Evolutionary conservation across 108 stramenopile genomes (phyloP).

Genomic region (Nitzschia sp.): DNA sequence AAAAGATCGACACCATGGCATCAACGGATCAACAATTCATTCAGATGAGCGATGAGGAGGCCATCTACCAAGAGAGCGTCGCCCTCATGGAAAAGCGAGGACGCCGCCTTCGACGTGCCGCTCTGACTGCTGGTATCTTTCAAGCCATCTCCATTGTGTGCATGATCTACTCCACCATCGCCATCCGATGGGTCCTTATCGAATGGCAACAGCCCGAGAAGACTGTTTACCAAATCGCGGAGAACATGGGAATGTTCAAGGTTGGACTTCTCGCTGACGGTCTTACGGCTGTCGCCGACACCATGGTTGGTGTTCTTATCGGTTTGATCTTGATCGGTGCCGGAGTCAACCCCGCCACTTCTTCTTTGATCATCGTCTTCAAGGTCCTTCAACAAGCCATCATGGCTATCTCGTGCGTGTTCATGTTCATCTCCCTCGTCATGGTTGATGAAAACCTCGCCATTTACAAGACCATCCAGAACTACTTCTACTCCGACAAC

Average conservation of each 20-base stretch:
- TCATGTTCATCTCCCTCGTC: slow-evolving; percentile 14
- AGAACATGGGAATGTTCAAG: slow-evolving; percentile 19
- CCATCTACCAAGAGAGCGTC: slow-evolving; percentile 30
- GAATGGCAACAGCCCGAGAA: slow-evolving; percentile 33
- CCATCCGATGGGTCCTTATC: slow-evolving; percentile 33
- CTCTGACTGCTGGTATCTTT: slow-evolving; percentile 29
- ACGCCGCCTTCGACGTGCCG: slow-evolving; percentile 36
- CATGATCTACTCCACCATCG: slow-evolving; percentile 29
- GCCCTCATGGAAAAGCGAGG: slow-evolving; percentile 25
- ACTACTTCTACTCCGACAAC: slow-evolving; percentile 36
- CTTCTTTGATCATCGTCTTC: slow-evolving; percentile 30
- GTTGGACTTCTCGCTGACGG: slow-evolving; percentile 26
- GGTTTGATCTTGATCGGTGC: slow-evolving; percentile 42
- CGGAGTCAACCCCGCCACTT: slow-evolving; percentile 38
- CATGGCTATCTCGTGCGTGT: slow-evolving; percentile 8
- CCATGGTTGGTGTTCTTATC: slow-evolving; percentile 28
- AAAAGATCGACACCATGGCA: slow-evolving; percentile 7
- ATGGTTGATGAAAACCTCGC: slow-evolving; percentile 28
- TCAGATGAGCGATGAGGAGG: slow-evolving; percentile 26
- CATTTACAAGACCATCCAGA: slow-evolving; percentile 20
- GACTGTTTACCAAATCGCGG: slow-evolving; percentile 22
- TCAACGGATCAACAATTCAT: slow-evolving; percentile 6
- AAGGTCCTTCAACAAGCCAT: slow-evolving; percentile 31
- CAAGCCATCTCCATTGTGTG: slow-evolving; percentile 22
- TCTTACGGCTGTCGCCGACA: slow-evolving; percentile 8